phyloP scores from a whole-genome alignment of 2,329 filamentous ascomycete genomes.

The Colletotrichum orchidophilum region DNA sequence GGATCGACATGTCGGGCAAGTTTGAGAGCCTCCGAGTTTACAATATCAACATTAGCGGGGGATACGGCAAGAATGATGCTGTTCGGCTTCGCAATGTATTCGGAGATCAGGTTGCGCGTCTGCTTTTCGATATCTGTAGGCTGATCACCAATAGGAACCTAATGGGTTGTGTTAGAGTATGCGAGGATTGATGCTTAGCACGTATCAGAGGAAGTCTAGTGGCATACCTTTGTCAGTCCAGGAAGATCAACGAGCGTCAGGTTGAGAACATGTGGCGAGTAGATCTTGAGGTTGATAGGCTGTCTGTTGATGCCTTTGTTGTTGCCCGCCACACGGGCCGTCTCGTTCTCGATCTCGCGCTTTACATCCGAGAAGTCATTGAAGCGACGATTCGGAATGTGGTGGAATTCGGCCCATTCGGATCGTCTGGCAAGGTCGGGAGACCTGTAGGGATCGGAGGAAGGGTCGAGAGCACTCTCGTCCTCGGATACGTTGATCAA shows the following conservation, averaged over 20 bases:
- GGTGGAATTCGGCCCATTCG: slow-evolving; percentile 95
- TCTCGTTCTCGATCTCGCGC: slow-evolving; percentile 97
- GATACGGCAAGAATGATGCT: slow-evolving; percentile 97
- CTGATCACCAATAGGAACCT: slow-evolving; percentile 97
- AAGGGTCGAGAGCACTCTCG: slow-evolving; percentile 70
- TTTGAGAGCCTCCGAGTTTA: slow-evolving; percentile 97
- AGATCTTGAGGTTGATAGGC: slow-evolving; percentile 98
- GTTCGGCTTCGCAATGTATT: slow-evolving; percentile 99
- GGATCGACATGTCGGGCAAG: slow-evolving; percentile 97
- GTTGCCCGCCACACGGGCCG: slow-evolving; percentile 86
- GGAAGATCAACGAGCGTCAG: slow-evolving; percentile 96
- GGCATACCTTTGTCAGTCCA: slow-evolving; percentile 86
- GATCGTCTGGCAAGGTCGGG: slow-evolving; percentile 73
- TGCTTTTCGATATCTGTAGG: slow-evolving; percentile 99
- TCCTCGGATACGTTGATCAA: slow-evolving; percentile 93
- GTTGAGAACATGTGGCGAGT: slow-evolving; percentile 95
- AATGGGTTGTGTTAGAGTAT: slow-evolving; percentile 28
- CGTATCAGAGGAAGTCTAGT: background rate
- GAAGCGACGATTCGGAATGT: slow-evolving; percentile 88
- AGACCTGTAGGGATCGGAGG: slow-evolving; percentile 78
- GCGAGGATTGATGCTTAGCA: background rate
- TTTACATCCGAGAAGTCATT: slow-evolving; percentile 94
- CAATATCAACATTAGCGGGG: slow-evolving; percentile 96
- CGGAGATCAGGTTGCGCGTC: slow-evolving; percentile 93
- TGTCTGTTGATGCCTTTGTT: slow-evolving; percentile 99